Evolutionary conservation across 225 moss, liverwort and hornwort species (phyloP), one percentile per base, ranked within the genome.

Genomic region (Pleurozium schreberi): DNA sequence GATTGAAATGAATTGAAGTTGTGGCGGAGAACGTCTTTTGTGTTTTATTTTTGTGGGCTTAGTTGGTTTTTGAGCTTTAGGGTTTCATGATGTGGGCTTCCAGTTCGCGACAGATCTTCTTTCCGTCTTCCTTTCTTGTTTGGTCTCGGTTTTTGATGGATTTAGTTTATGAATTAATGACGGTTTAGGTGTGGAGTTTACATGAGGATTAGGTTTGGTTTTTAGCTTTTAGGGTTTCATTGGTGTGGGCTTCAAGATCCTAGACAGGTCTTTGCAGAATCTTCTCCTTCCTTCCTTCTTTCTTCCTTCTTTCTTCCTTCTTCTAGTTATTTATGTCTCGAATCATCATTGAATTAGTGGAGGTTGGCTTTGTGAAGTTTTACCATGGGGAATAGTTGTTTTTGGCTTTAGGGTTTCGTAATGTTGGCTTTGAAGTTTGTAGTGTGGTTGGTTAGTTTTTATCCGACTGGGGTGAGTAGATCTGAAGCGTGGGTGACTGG

Each of bases 21-120:
- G 50, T 30, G 84, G 14, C 8, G 84, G 84, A 67, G 55, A 65
- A 47, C 10, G 43, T 23, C 34, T 38, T 52, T 27, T 38, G 38
- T 38, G 38, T 49, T 52, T 52, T 28, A 5, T 52, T 27, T 52
- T 42, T 9, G 50, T 52, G 50, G 38, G 52, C 28, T 27, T 38
- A 22, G 77, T 64, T 31, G 40, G 30, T 71, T 34, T 26, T 59
- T 40, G 52, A 42, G 70, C 70, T 61, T 74, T 75, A 77, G 86
- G 86, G 86, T 77, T 63, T 63, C 15, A 33, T 5, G 28, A 75
- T 75, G 62, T 36, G 62, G 27, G 47, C 50, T 30, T 50, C 61
- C 96, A 93, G 95, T 95, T 85, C 95, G 94, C 69, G 96, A 96
- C 93, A 96, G 94, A 93, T 17, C 60, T 58, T 17, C 21, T 59